Evolutionary conservation across 1,284 basidiomycete genomes (phyloP).

Genomic region (Moesziomyces sp.): DNA sequence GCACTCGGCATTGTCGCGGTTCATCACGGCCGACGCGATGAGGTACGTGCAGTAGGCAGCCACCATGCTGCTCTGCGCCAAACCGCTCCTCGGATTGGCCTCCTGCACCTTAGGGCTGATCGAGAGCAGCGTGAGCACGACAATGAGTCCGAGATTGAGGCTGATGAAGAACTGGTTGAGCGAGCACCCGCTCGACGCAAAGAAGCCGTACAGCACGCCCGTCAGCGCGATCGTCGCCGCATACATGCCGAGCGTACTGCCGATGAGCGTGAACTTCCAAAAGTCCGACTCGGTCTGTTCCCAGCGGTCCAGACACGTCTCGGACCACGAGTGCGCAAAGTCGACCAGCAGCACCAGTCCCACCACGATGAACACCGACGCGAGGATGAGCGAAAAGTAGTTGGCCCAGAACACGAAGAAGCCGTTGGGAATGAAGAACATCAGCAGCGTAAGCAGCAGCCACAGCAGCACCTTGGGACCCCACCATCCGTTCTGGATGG

Average conservation of each 20-base stretch:
- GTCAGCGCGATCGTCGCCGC: conserved; percentile 83
- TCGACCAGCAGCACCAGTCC: conserved; percentile 97
- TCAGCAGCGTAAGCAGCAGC: conserved; percentile 79
- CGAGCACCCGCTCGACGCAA: conserved; percentile 84
- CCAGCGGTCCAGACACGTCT: conserved; percentile 95
- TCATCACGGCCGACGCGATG: conserved; percentile 90
- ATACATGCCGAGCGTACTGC: conserved; percentile 91
- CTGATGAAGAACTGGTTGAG: conserved; percentile 96
- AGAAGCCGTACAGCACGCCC: conserved; percentile 88
- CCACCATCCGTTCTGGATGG: conserved; percentile 99
- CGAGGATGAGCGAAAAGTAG: conserved; percentile 87
- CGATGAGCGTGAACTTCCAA: conserved; percentile 96
- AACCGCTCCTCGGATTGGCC: conserved; percentile 89
- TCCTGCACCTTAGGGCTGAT: conserved; percentile 90
- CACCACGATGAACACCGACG: conserved; percentile 90
- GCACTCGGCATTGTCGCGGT: conserved; percentile 84
- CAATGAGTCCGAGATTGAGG: conserved; percentile 84
- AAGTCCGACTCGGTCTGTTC: conserved; percentile 84
- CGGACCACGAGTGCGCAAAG: conserved; percentile 98
- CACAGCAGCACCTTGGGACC: conserved; percentile 92
- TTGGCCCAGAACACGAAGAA: conserved; percentile 98
- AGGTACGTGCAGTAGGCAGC: conserved; percentile 97
- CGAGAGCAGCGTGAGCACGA: conserved; percentile 84
- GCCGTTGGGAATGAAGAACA: conserved; percentile 91
- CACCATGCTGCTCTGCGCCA: conserved; percentile 96